Percentiles rank a stretch among this genome's conserved stretches.
phyloP scores from a whole-genome alignment of 768 basidiomycete species.

The Leucocoprinus leucothites region DNA sequence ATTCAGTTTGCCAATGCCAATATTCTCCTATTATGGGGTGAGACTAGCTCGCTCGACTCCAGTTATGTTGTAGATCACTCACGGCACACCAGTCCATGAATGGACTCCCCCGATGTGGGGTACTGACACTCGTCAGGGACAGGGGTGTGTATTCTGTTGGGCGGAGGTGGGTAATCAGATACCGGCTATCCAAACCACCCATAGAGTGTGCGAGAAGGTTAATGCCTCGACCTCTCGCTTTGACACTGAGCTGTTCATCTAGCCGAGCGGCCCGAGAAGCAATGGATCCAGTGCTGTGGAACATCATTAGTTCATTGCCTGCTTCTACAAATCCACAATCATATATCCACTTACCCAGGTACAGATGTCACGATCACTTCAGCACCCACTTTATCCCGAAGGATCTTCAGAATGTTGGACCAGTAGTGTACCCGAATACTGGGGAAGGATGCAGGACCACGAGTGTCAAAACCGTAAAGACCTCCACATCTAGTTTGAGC shows the following conservation, averaged over 20 bases:
- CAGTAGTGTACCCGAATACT: conserved; percentile 90
- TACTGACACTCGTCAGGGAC: conserved; percentile 85
- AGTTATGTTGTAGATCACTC: conserved; percentile 25
- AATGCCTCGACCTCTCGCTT: conserved; percentile 71
- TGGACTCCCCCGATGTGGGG: conserved; percentile 93
- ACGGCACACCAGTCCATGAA: conserved; percentile 99
- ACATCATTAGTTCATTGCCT: not conserved
- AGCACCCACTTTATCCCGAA: conserved; percentile 79
- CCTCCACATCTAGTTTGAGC: conserved; percentile 39
- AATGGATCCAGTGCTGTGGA: conserved; percentile 82
- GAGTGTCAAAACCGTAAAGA: conserved; percentile 92
- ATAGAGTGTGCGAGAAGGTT: conserved; percentile 97
- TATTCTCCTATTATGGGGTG: conserved; percentile 58
- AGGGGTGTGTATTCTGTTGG: conserved; percentile 82
- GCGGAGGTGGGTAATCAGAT: conserved; percentile 83
- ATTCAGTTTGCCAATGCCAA: conserved; percentile 80
- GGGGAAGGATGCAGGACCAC: conserved; percentile 80
- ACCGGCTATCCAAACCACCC: conserved; percentile 95
- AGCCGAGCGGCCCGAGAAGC: conserved; percentile 74
- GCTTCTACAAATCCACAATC: not conserved
- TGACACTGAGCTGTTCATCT: conserved; percentile 65
- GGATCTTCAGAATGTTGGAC: conserved; percentile 80
- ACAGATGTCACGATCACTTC: conserved; percentile 97
- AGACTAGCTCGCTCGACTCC: not conserved
- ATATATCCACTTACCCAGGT: conserved; percentile 64